phyloP scores from a whole-genome alignment of 108 stramenopile species.

The Mayamaea pseudoterrestris region DNA sequence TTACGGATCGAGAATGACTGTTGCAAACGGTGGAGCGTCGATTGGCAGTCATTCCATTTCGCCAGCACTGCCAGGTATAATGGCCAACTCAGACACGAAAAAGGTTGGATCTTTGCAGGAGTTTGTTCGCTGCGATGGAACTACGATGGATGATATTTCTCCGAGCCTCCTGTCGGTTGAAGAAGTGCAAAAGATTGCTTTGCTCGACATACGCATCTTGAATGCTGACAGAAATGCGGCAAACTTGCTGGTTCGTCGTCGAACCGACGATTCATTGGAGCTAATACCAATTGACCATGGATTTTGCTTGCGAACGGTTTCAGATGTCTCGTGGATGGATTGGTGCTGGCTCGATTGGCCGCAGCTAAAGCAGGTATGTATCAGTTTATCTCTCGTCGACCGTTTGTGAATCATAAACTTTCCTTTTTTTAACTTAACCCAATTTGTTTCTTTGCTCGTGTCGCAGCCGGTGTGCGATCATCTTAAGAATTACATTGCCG shows the following conservation, averaged over 20 bases:
- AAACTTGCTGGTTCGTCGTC: conserved; percentile 80
- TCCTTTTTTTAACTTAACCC: neutral
- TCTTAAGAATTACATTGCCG: conserved; percentile 47
- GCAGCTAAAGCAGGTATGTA: conserved; percentile 70
- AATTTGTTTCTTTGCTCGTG: neutral
- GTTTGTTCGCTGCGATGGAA: conserved; percentile 76
- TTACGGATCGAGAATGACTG: conserved; percentile 49
- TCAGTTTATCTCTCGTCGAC: neutral
- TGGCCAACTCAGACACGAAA: no score
- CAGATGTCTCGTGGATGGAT: conserved; percentile 96
- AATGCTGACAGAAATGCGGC: conserved; percentile 95
- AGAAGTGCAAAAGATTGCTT: conserved; percentile 94
- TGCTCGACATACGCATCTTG: conserved; percentile 93
- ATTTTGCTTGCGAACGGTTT: conserved; percentile 81
- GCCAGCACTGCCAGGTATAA: no score
- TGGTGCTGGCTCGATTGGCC: conserved; percentile 99
- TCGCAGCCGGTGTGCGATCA: conserved; percentile 45
- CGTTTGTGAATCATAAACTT: neutral
- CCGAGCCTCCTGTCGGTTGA: conserved; percentile 72
- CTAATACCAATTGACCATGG: conserved; percentile 98
- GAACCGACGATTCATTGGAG: conserved; percentile 56
- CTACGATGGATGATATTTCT: conserved; percentile 86
- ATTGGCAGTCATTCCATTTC: conserved; percentile 67
- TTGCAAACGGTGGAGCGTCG: conserved; percentile 68
- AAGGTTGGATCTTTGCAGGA: conserved; percentile 95